phyloP scores from a whole-genome alignment of 2,329 filamentous ascomycete genomes.

The Metarhizium album region DNA sequence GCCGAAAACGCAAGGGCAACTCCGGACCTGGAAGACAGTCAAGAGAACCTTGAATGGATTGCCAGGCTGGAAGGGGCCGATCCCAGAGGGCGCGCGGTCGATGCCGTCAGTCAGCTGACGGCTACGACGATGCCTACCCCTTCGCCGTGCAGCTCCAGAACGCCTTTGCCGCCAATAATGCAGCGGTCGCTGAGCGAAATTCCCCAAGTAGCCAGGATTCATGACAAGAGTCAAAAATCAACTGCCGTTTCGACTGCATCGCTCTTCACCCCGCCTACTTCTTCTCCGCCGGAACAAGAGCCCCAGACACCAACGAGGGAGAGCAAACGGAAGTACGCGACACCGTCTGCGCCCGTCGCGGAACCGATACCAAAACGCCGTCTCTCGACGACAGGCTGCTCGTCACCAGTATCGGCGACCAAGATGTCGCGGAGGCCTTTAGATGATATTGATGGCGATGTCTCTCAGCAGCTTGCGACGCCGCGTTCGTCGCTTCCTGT shows the following conservation, averaged over 20 bases:
- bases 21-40: conserved; percentile 40
- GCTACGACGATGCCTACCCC: conserved; percentile 25
- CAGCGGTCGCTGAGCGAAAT: background rate
- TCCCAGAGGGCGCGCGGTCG: conserved; percentile 29
- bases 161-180: background rate
- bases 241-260: background rate
- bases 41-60: conserved; percentile 53
- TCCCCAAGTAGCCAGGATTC: background rate
- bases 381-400: too few relatives aligned
- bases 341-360: background rate
- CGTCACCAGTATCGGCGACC: background rate
- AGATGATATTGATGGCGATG: conserved; percentile 14
- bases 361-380: conserved; percentile 12
- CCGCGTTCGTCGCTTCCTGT: background rate
- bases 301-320: background rate
- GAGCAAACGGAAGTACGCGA: conserved; percentile 6
- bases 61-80: conserved; percentile 47
- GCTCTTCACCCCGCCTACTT: conserved; percentile 8
- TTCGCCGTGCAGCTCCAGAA: conserved; percentile 15
- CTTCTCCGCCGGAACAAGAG: conserved; percentile 4
- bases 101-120: conserved; percentile 35
- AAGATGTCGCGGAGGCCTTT: conserved; percentile 12
- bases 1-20: conserved; percentile 45
- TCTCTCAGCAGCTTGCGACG: conserved; percentile 4
- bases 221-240: background rate